Percentiles rank a stretch among this genome's conserved stretches.
phyloP scores from a whole-genome alignment of 192 early-diverging fungal genomes.

The Coemansia sp. region DNA sequence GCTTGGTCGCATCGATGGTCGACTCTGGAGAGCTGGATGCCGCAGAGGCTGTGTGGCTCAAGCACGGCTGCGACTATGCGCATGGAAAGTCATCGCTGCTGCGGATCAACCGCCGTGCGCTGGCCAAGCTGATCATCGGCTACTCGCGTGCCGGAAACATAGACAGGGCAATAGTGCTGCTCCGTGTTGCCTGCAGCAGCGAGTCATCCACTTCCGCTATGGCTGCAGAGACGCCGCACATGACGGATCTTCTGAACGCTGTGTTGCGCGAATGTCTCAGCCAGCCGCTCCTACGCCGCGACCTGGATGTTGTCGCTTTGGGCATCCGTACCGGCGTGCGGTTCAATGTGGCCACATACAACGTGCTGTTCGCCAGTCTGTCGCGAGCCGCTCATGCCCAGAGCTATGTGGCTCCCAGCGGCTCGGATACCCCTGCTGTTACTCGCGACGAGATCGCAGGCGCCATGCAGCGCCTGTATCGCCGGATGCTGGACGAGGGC shows the following conservation, averaged over 20 bases:
- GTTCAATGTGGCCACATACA: conserved; percentile 25
- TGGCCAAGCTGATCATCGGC: conserved; percentile 29
- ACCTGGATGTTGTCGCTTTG: conserved; percentile 8
- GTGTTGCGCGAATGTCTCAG: conserved; percentile 17
- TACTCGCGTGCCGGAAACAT: conserved; percentile 12
- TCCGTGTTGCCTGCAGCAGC: conserved; percentile 7
- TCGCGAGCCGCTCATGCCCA: conserved; percentile 3
- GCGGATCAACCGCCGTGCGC: conserved; percentile 18
- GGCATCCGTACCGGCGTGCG: background rate
- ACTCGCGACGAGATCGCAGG: background rate
- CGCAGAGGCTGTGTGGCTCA: conserved; percentile 15
- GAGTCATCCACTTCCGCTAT: background rate
- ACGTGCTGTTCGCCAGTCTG: conserved; percentile 20
- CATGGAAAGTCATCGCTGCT: background rate
- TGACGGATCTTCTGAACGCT: conserved; percentile 17
- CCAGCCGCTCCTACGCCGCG: conserved; percentile 7
- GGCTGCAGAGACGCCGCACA: background rate
- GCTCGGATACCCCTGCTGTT: too few species aligned
- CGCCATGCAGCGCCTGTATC: conserved; percentile 17
- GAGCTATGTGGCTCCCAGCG: too few species aligned
- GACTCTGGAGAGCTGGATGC: conserved; percentile 12
- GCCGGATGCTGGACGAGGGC: conserved; percentile 4
- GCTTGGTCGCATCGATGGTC: conserved; percentile 9
- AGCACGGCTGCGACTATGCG: conserved; percentile 3
- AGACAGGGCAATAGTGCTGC: conserved; percentile 10